phyloP scores from a whole-genome alignment of 805 yeast species.

The Candida sonorensis region DNA sequence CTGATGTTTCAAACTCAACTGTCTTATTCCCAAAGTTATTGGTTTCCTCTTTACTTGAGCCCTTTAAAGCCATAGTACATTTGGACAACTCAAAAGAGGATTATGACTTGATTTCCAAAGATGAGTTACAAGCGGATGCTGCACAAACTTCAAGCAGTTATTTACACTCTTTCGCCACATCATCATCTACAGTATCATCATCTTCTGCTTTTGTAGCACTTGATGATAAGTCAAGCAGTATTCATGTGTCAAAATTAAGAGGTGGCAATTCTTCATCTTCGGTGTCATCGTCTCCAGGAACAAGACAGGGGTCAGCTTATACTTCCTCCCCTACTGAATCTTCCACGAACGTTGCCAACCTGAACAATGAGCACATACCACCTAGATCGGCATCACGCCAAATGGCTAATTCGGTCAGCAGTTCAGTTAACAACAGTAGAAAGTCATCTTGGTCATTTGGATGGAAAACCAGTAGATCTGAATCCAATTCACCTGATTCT shows the following conservation, averaged over 20 bases:
- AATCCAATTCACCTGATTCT: constrained; percentile 1
- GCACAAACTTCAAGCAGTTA: neutral
- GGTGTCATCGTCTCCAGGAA: no score
- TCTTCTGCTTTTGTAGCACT: no score
- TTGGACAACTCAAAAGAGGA: constrained; percentile 23
- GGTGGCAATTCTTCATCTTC: neutral
- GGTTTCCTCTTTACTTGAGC: neutral
- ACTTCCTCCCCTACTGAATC: no score
- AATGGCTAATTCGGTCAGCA: no score
- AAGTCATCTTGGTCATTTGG: constrained; percentile 20
- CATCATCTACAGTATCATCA: neutral
- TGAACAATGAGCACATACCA: no score
- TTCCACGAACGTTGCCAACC: no score
- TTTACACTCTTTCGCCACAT: neutral
- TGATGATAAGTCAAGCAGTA: neutral
- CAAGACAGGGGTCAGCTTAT: no score
- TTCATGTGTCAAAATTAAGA: neutral
- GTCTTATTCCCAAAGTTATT: neutral
- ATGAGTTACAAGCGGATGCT: constrained; percentile 15
- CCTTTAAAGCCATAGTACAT: neutral
- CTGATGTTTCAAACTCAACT: neutral
- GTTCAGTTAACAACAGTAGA: constrained; percentile 8
- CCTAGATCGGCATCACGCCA: no score
- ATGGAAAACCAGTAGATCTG: constrained; percentile 17
- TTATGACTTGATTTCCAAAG: constrained; percentile 39